Evolutionary conservation across 768 basidiomycete genomes (phyloP), one percentile per base, ranked within the genome.

Genomic region (Boletellus sp.): DNA sequence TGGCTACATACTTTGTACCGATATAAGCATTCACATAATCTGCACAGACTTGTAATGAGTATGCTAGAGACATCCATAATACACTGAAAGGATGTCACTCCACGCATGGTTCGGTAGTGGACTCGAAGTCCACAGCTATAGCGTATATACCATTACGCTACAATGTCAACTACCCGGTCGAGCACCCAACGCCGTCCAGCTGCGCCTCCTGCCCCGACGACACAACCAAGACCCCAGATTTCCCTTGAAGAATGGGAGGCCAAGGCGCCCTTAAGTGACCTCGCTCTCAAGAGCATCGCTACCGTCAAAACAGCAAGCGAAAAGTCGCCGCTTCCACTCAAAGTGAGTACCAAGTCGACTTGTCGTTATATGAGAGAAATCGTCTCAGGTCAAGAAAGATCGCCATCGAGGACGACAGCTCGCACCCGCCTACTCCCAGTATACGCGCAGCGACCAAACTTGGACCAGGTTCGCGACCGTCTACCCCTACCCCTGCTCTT

Each of bases 191-290:
- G 67, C 20, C 69, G 69, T 48, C 57, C 56, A n/a, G 57, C 45
- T 51, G 52, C 60, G 40, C 49, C 67, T 42, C 42, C 60, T 22
- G 54, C 64, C 38, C 62, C 60, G 32, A 45, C 58, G 26, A 53
- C 65, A 26, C 70, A 65, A n/a, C 54, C 70, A 9, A 82, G 75
- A 59, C 62, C 71, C 1, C 71, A 72, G 1, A 73, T 90, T 32
- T 84, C 74, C 36, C 74, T 95, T 4, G 94, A 96, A 64, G 91
- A 95, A 71, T 98, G 94, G 94, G 94, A 96, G 58, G 68, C 80
- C 0, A 86, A 81, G 56, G 82, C 92, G 0, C 90, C 90, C 3
- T 68, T 97, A 26, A 76, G 74, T 26, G 87, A 94, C 39, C 61
- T 77, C 11, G 85, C 90, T 60, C 71, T 77, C 16, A 77, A 76